Percentiles rank a stretch among this genome's conserved stretches.
phyloP scores from a whole-genome alignment of 495 filamentous ascomycete genomes.

The Hyaloscypha hepaticicola region DNA sequence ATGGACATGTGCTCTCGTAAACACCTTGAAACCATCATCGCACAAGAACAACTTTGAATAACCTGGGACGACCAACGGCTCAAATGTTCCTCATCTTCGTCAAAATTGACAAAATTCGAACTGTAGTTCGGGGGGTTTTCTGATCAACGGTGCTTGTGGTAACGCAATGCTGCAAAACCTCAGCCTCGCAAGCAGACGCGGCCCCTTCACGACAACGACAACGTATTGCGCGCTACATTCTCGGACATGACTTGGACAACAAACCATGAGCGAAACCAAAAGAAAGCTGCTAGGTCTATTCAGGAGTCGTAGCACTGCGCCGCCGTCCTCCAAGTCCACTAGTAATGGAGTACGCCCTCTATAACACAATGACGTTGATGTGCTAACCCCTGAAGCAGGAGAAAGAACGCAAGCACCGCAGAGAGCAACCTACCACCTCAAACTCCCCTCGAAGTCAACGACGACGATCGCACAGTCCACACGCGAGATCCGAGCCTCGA shows the following conservation, averaged over 20 bases:
- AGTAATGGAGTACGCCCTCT: background rate
- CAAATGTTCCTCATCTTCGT: background rate
- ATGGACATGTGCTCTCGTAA: background rate
- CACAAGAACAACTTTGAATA: background rate
- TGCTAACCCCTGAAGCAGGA: background rate
- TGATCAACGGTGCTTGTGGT: background rate
- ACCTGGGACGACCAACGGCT: background rate
- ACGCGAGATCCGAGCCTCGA: constrained; percentile 11
- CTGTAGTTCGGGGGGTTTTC: background rate
- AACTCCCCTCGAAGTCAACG: background rate
- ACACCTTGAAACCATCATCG: background rate
- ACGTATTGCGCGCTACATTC: background rate
- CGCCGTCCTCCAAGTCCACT: background rate
- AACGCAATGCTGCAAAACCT: background rate
- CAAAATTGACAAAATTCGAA: background rate
- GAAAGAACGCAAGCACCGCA: constrained; percentile 15
- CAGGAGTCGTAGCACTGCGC: constrained; percentile 16
- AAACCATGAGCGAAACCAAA: constrained; percentile 30
- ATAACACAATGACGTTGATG: background rate
- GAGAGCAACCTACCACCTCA: constrained; percentile 1
- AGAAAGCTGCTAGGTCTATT: constrained; percentile 31
- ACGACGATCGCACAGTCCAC: constrained; percentile 4
- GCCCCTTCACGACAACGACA: constrained; percentile 82
- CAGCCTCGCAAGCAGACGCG: constrained; percentile 37
- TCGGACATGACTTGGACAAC: background rate